Percentiles rank a stretch among this genome's conserved stretches.
Evolutionary conservation across 495 filamentous ascomycete genomes (phyloP).

Genomic region (Penicillium verhagenii): DNA sequence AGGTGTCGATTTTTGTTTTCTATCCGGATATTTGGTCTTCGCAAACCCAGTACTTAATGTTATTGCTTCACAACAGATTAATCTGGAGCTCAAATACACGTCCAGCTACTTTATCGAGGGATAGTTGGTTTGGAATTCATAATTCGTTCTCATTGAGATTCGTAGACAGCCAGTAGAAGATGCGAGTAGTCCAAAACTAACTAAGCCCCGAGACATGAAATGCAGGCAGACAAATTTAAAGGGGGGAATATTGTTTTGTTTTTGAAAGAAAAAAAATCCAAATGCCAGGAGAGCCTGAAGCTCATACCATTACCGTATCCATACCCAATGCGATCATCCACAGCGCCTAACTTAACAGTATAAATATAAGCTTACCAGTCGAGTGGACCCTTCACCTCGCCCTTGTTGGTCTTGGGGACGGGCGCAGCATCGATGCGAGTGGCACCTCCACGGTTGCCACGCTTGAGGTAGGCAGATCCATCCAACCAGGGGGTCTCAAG

Average conservation of each 20-base stretch:
- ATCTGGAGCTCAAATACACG: not conserved
- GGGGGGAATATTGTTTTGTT: slow-evolving; percentile 25
- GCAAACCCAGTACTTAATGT: slow-evolving; percentile 11
- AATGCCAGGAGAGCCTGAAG: slow-evolving; percentile 6
- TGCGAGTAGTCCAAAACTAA: slow-evolving; percentile 15
- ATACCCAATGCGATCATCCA: slow-evolving; percentile 12
- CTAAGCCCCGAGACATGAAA: slow-evolving; percentile 8
- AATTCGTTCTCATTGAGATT: slow-evolving; percentile 30
- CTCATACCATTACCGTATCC: slow-evolving; percentile 11
- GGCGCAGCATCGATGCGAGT: slow-evolving; percentile 78
- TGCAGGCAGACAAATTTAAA: slow-evolving; percentile 9
- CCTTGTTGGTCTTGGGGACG: slow-evolving; percentile 88
- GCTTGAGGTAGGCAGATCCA: slow-evolving; percentile 78
- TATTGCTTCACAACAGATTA: slow-evolving; percentile 5
- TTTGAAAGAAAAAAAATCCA: slow-evolving; percentile 14
- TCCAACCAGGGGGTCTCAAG: slow-evolving; percentile 89
- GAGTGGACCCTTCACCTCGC: slow-evolving; percentile 76
- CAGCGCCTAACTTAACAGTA: slow-evolving; percentile 5
- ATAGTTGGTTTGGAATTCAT: slow-evolving; percentile 12
- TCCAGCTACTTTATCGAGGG: not conserved
- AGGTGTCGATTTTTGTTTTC: not conserved
- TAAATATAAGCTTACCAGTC: slow-evolving; percentile 68
- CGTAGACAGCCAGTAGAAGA: slow-evolving; percentile 17
- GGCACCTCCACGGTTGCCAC: slow-evolving; percentile 54
- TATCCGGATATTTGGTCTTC: not conserved